These are phyloP conservation scores for Debaryomyces sp. DNA, from an alignment of 1,139 yeast species.

Conservation along the genomic window DNA sequence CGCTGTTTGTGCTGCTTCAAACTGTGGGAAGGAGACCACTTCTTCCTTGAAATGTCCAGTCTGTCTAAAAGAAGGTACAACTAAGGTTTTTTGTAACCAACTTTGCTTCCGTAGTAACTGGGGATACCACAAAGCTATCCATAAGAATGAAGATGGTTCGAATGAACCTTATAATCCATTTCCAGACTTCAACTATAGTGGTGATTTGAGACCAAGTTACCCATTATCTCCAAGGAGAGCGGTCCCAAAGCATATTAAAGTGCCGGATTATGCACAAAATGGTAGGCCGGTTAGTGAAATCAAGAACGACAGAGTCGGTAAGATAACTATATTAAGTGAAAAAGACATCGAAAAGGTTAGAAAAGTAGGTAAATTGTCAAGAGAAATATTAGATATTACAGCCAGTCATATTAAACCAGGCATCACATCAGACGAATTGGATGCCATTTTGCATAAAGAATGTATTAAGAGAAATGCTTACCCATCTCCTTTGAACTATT, in stretches of 20 bases:
- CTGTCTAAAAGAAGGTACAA: slow-evolving; percentile 72
- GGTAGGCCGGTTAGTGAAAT: slow-evolving; percentile 85
- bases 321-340: slow-evolving; percentile 60
- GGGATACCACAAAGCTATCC: slow-evolving; percentile 56
- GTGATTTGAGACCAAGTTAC: slow-evolving; percentile 73
- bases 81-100: slow-evolving; percentile 78
- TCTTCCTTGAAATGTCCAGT: slow-evolving; percentile 87
- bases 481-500: slow-evolving; percentile 95
- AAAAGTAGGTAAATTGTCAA: slow-evolving; percentile 70
- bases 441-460: slow-evolving; percentile 82
- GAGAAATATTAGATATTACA: slow-evolving; percentile 86
- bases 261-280: slow-evolving; percentile 82
- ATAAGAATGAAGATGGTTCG: slow-evolving; percentile 43
- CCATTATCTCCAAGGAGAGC: slow-evolving; percentile 75
- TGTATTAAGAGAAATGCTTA: slow-evolving; percentile 88
- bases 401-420: slow-evolving; percentile 87
- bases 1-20: slow-evolving; percentile 65
- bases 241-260: slow-evolving; percentile 69
- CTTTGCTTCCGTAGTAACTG: slow-evolving; percentile 81
- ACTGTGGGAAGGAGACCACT: slow-evolving; percentile 80
- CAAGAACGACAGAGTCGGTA: slow-evolving; percentile 66
- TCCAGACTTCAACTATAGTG: slow-evolving; percentile 74
- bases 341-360: slow-evolving; percentile 76
- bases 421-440: slow-evolving; percentile 90
- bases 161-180: slow-evolving; percentile 76